Evolutionary conservation across 768 basidiomycete genomes (phyloP).

Genomic region (Mycena amicta): DNA sequence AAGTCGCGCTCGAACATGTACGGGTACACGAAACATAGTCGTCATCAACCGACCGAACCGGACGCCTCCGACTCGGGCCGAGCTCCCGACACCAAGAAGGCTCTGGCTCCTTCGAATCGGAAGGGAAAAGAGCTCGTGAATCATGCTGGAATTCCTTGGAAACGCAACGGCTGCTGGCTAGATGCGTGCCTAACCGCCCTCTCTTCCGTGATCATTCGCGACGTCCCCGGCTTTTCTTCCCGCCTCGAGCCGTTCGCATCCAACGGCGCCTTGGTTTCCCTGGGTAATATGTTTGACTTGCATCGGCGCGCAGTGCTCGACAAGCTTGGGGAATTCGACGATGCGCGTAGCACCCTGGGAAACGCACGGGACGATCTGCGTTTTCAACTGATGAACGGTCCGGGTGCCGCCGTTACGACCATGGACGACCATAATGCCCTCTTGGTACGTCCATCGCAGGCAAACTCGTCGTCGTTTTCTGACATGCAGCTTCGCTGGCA

Average conservation of each 20-base stretch:
- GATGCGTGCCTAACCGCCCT: background rate
- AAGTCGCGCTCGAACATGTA: background rate
- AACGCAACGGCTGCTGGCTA: background rate
- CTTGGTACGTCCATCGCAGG: background rate
- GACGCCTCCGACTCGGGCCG: too few relatives aligned
- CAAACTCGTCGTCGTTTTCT: background rate
- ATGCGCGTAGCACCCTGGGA: background rate
- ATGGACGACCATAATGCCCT: background rate
- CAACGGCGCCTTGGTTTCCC: too few relatives aligned
- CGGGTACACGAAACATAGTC: background rate
- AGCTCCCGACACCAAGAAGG: background rate
- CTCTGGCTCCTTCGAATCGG: background rate
- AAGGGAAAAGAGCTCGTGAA: background rate
- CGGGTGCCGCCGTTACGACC: background rate
- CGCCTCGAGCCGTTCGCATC: background rate
- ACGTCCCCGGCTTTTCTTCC: background rate
- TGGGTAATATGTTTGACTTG: too few relatives aligned
- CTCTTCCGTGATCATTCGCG: background rate
- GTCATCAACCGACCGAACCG: background rate
- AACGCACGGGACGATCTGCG: background rate
- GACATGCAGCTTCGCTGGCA: too few relatives aligned
- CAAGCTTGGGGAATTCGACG: too few relatives aligned
- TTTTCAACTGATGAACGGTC: background rate
- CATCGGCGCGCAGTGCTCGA: too few relatives aligned
- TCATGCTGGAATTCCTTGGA: background rate